Base-by-base conservation (phyloP, 345 rosid species). In the Bruguiera sexangula region DNA sequence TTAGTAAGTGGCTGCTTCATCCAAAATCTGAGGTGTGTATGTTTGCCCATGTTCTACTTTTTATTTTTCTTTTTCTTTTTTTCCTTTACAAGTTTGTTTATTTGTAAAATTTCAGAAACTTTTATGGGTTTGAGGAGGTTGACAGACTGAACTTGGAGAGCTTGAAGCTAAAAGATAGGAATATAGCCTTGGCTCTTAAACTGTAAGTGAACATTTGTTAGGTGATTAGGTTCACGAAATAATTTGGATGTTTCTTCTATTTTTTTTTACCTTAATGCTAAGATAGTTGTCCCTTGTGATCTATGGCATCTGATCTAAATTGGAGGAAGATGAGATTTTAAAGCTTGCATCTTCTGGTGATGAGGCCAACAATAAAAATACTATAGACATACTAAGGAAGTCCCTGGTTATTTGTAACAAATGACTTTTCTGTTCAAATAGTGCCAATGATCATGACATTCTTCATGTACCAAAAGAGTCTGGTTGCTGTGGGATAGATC, bases 281-380 rank as follows among this genome's bases (percentile, higher is more conserved):
- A 60, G 26, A 6, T 48, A 48, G 43, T 60, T 43, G 16, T 63
- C 6, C 69, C 68, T 32, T 69, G 63, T 73, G 64, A 6, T 52
- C 8, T 52, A 95, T 97, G 77, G 92, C 82, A 64, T 85, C 96
- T 0, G 94, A 95, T 73, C 32, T 92, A 73, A 88, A 87, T 78
- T 92, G 84, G 96, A 79, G 56, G 92, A 90, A 82, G 96, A 83
- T 64, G 96, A 90, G 62, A 76, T 87, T 43, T 67, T 84, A 57
- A 90, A 87, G 83, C 82, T 92, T 61, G 93, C 98, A 22, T 78
- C 89, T 66, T 77, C 90, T 72, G 96, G 96, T 53, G 88, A 84
- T 67, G 85, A 72, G n/a, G 87, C 84, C 32, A 81, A 82, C 73
- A 76, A 77, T 75, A 86, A 77, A 74, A 90, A 90, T 73, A 89